Evolutionary conservation across 2,329 filamentous ascomycete genomes (phyloP).

Genomic region (Lecanoromycetidae sp.): DNA sequence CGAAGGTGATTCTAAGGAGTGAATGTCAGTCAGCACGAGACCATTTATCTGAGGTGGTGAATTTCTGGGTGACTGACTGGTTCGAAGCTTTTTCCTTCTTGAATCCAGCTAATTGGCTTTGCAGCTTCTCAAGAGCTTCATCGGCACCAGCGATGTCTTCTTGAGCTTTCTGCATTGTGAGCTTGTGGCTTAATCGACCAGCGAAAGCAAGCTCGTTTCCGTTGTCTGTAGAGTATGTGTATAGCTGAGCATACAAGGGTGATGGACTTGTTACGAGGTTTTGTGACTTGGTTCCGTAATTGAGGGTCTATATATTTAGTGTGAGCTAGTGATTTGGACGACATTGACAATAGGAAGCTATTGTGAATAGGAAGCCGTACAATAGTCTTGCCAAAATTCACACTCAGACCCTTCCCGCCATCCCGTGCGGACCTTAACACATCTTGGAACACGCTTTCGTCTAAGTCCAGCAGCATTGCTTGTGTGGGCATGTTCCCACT

Average conservation of each 20-base stretch:
- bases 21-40: constrained; percentile 25
- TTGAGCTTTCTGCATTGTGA: constrained; percentile 43
- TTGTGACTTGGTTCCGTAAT: constrained; percentile 45
- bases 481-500: constrained; percentile 26
- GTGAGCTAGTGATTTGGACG: constrained; percentile 3
- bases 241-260: constrained; percentile 46
- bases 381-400: constrained; percentile 34
- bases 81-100: constrained; percentile 50
- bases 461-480: constrained; percentile 36
- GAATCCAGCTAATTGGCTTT: constrained; percentile 47
- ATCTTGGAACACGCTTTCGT: constrained; percentile 34
- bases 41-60: constrained; percentile 21
- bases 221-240: constrained; percentile 31
- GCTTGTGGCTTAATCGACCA: constrained; percentile 45
- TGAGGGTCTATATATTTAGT: constrained; percentile 34
- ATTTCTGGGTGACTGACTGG: constrained; percentile 25
- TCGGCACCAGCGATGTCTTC: constrained; percentile 45
- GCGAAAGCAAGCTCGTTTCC: constrained; percentile 42
- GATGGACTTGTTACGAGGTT: constrained; percentile 41
- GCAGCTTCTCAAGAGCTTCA: constrained; percentile 46
- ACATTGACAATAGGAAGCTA: not conserved
- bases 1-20: constrained; percentile 25
- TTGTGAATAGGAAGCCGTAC: constrained; percentile 13
- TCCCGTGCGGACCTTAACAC: constrained; percentile 33
- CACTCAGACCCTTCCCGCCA: constrained; percentile 30